Evolutionary conservation across 1,139 yeast species (phyloP).

Genomic region (Protomyces inouyei): DNA sequence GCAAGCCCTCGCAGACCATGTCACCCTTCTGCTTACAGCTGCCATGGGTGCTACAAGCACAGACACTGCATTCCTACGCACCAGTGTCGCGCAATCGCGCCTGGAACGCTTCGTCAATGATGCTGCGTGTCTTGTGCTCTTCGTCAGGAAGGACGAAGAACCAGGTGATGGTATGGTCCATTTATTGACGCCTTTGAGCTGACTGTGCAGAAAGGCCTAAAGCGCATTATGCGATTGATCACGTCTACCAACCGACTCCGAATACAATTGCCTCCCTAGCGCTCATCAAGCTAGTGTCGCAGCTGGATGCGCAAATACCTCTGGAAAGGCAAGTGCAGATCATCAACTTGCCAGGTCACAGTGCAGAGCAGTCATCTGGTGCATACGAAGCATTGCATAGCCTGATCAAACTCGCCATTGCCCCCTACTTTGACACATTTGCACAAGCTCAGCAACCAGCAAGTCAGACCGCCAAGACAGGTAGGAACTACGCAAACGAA

Average conservation of each 20-base stretch:
- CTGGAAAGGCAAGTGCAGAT: conserved; percentile 26
- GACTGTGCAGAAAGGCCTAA: background rate
- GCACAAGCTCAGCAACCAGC: conserved; percentile 29
- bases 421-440: conserved; percentile 51
- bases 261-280: conserved; percentile 23
- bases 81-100: background rate
- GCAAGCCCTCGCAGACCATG: background rate
- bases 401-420: conserved; percentile 53
- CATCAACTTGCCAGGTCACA: conserved; percentile 21
- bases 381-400: conserved; percentile 57
- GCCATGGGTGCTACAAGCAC: conserved; percentile 7
- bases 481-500: background rate
- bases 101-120: conserved; percentile 4
- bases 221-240: background rate
- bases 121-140: conserved; percentile 5
- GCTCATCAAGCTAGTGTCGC: conserved; percentile 15
- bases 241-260: background rate
- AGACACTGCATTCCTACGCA: background rate
- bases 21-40: background rate
- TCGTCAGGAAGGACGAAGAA: conserved; percentile 2
- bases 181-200: background rate
- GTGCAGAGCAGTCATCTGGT: conserved; percentile 26
- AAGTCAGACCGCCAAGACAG: conserved; percentile 1
- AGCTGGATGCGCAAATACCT: conserved; percentile 1
- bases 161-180: background rate